Conservation (phyloP, 331 rosid genomes). For the Erythrophleum ivorense region DNA sequence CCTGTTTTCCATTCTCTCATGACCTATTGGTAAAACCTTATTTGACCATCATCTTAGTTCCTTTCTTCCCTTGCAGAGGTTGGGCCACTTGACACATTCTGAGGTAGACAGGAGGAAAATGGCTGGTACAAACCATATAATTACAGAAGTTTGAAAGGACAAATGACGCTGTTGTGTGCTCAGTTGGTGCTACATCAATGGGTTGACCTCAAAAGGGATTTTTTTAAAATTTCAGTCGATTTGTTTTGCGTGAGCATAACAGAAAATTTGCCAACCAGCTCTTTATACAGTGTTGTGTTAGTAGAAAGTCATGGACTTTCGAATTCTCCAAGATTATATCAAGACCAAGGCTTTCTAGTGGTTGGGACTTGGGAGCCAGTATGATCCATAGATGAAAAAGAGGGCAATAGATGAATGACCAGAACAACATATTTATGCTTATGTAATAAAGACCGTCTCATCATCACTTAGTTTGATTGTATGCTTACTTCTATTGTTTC, state of each 20-base stretch:
- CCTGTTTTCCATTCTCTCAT: neutral
- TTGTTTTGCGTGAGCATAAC: neutral
- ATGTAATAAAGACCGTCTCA: neutral
- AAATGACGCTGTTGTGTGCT: neutral
- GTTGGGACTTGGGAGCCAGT: neutral
- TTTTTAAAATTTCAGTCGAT: neutral
- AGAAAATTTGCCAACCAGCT: conserved; percentile 1
- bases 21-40: neutral
- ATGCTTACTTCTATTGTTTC: neutral
- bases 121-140: neutral
- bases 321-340: neutral
- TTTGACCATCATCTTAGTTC: too few relatives aligned
- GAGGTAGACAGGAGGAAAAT: neutral
- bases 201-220: neutral
- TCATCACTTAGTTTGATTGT: neutral
- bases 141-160: neutral
- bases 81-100: neutral
- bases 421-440: neutral
- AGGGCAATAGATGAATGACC: neutral
- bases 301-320: neutral
- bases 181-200: neutral
- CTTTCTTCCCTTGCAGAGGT: neutral
- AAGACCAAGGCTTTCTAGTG: neutral
- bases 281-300: neutral
- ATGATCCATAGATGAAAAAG: neutral